Conservation (phyloP, 1,284 basidiomycete species). For the Psilocybe mexicana region DNA sequence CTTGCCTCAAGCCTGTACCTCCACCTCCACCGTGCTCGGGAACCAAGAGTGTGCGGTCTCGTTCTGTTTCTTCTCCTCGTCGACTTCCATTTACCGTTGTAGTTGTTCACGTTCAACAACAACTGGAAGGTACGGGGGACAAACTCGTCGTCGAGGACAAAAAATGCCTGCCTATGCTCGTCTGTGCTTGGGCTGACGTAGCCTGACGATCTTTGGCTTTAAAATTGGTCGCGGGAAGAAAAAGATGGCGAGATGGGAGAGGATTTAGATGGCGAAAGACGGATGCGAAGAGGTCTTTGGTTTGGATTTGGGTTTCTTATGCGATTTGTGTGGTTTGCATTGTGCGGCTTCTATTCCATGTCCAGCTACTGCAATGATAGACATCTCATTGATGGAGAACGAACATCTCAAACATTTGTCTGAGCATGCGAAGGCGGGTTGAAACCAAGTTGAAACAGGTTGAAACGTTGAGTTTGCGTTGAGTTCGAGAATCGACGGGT, state of each 20-base stretch:
- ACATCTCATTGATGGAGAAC: neutral
- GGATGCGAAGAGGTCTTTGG: constrained; percentile 25
- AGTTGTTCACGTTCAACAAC: neutral
- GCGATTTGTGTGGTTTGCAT: constrained; percentile 22
- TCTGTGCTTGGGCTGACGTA: constrained; percentile 29
- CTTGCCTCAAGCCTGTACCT: neutral
- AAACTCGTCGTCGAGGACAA: constrained; percentile 25
- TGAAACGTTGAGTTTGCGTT: too few species aligned
- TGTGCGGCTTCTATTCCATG: constrained; percentile 5
- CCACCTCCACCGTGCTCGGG: constrained; percentile 14
- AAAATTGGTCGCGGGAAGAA: neutral
- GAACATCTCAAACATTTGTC: neutral
- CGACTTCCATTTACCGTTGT: too few species aligned
- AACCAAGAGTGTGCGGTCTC: constrained; percentile 8
- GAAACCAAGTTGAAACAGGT: too few species aligned
- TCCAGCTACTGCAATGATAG: neutral
- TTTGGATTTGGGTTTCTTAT: constrained; percentile 26
- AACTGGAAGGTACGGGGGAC: neutral
- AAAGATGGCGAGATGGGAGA: constrained; percentile 33
- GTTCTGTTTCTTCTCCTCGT: too few species aligned
- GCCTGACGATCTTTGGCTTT: constrained; percentile 20
- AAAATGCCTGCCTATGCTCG: constrained; percentile 30
- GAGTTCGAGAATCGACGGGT: too few species aligned
- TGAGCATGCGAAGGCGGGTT: constrained; percentile 6
- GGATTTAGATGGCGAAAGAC: constrained; percentile 30